Conservation (phyloP, 2,329 filamentous ascomycete genomes). For the Westerdykella sp. region DNA sequence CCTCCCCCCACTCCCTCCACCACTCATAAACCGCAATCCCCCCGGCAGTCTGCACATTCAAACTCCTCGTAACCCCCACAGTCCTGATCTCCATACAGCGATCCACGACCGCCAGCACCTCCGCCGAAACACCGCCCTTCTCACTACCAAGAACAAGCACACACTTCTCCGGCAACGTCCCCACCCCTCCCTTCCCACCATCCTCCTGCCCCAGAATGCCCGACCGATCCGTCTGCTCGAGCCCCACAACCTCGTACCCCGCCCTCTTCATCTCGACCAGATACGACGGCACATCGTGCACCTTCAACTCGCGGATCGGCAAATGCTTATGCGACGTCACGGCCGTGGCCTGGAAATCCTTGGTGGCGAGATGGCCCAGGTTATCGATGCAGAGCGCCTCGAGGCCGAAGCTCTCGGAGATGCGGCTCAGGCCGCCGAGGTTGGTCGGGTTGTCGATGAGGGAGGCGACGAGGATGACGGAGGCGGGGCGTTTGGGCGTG, state of each 20-base stretch:
- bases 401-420: slow-evolving; percentile 48
- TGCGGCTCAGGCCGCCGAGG: slow-evolving; percentile 46
- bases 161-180: slow-evolving; percentile 33
- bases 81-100: slow-evolving; percentile 49
- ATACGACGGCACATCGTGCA: slow-evolving; percentile 30
- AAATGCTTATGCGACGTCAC: slow-evolving; percentile 47
- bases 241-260: slow-evolving; percentile 47
- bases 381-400: slow-evolving; percentile 41
- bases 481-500: slow-evolving; percentile 20
- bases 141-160: slow-evolving; percentile 48
- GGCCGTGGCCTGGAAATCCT: slow-evolving; percentile 46
- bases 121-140: slow-evolving; percentile 45
- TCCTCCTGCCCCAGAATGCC: slow-evolving; percentile 37
- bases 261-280: slow-evolving; percentile 39
- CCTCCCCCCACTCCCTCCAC: slow-evolving; percentile 38
- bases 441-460: slow-evolving; percentile 48
- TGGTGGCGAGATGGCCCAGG: slow-evolving; percentile 37
- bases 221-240: slow-evolving; percentile 50
- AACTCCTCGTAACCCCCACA: slow-evolving; percentile 46
- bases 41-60: slow-evolving; percentile 52
- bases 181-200: slow-evolving; percentile 12
- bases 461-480: slow-evolving; percentile 46
- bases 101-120: slow-evolving; percentile 46
- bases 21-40: slow-evolving; percentile 49
- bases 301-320: slow-evolving; percentile 38